Evolutionary conservation across 2,329 filamentous ascomycete genomes (phyloP), one percentile per base, ranked within the genome.

Genomic region (Penicillium frequentans): DNA sequence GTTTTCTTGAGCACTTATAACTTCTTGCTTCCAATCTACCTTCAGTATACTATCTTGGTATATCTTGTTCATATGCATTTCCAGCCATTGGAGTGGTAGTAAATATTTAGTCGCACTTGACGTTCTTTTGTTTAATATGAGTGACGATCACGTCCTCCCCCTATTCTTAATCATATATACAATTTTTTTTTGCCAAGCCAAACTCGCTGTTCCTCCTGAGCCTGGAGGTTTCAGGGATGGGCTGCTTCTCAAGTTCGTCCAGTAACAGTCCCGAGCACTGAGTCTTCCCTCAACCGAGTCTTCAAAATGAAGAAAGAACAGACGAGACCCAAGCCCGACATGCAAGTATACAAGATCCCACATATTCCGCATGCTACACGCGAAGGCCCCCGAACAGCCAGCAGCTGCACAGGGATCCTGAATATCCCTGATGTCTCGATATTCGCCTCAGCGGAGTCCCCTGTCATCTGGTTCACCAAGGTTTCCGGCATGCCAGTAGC

Each of bases 251-350:
- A 42, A n/a, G n/a, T n/a, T n/a, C n/a, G 53, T 1, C 82, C 82
- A 8, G 82, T 84, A 66, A 75, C 81, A 16, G 79, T 82, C 66
- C 82, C 79, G 7, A 75, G n/a, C n/a, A n/a, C n/a, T n/a, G n/a
- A n/a, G 59, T 81, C 80, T 48, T 74, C 78, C 45, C 73, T 82
- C 64, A 85, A 63, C 3, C 72, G 65, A 14, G 67, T 60, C 45
- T 80, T 78, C 31, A 74, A 71, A 51, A 84, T 74, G 48, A 82
- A 81, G 4, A 71, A 58, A 49, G 76, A 78, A 3, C 74, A 73
- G 2, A 79, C 26, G 5, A 84, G 49, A 0, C 77, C 74, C 14
- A 77, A 58, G 1, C 62, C 77, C 5, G 77, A 71, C 19, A 81
- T 64, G 49, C 68, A 70, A 1, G 77, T 79, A 52, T 79, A 81